Evolutionary conservation across 2,329 filamentous ascomycete species (phyloP).

Genomic region (Colletotrichum spaethianum): DNA sequence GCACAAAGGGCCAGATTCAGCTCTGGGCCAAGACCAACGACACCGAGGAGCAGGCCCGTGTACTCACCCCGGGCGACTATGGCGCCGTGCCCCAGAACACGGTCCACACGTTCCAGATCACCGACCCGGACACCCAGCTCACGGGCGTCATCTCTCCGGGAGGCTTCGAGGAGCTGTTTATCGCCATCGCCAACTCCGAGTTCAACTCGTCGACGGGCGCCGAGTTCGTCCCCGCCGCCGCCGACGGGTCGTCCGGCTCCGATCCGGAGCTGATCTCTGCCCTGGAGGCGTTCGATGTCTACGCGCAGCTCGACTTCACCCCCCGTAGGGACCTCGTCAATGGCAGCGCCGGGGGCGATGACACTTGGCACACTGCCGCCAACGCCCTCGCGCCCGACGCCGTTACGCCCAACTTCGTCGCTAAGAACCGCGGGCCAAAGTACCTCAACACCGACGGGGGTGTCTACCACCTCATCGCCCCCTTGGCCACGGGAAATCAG

Average conservation of each 20-base stretch:
- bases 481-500: constrained; percentile 57
- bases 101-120: constrained; percentile 62
- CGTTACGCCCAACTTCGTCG: constrained; percentile 57
- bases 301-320: constrained; percentile 55
- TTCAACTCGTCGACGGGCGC: constrained; percentile 52
- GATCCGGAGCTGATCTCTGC: constrained; percentile 50
- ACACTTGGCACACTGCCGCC: constrained; percentile 55
- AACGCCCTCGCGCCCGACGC: constrained; percentile 51
- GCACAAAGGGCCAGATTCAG: constrained; percentile 59
- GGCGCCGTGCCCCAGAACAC: constrained; percentile 61
- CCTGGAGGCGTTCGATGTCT: constrained; percentile 59
- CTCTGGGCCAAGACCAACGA: constrained; percentile 53
- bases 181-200: constrained; percentile 47
- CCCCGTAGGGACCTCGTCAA: constrained; percentile 58
- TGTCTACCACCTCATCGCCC: constrained; percentile 59
- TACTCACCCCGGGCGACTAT: constrained; percentile 61
- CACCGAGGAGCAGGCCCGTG: constrained; percentile 53
- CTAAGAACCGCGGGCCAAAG: constrained; percentile 62
- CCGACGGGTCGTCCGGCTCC: constrained; percentile 40
- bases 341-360: constrained; percentile 52
- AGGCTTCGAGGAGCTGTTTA: constrained; percentile 64
- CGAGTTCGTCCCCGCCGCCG: constrained; percentile 43
- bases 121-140: constrained; percentile 63
- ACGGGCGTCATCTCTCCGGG: constrained; percentile 61
- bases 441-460: constrained; percentile 55